Evolutionary conservation across 305 asterid genomes (phyloP).

Genomic region (Petunia hybrid): DNA sequence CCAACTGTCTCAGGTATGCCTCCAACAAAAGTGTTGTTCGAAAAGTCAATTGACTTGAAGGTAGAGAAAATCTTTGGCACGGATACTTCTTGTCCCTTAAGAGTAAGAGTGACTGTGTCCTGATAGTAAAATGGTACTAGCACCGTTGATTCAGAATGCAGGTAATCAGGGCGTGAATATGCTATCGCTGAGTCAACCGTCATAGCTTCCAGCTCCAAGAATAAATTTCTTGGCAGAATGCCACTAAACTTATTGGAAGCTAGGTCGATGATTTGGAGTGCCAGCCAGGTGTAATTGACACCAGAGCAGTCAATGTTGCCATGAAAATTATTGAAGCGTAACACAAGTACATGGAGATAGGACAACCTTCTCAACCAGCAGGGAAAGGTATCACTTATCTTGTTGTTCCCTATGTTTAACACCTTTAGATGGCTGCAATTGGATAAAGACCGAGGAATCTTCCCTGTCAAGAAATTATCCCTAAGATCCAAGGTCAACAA

Average conservation of each 20-base stretch:
- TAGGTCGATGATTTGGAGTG: constrained; percentile 36
- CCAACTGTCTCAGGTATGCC: constrained; percentile 30
- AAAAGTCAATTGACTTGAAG: constrained; percentile 28
- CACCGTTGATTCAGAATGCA: background rate
- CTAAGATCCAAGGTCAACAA: constrained; percentile 24
- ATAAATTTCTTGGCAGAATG: constrained; percentile 1
- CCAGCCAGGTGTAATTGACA: constrained; percentile 15
- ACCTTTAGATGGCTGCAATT: constrained; percentile 30
- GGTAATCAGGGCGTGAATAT: background rate
- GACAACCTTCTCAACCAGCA: constrained; percentile 29
- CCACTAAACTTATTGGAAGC: constrained; percentile 39
- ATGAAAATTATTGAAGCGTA: constrained; percentile 29
- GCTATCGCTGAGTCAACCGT: background rate
- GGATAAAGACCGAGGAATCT: constrained; percentile 27
- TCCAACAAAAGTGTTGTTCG: constrained; percentile 26
- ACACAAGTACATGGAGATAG: constrained; percentile 12
- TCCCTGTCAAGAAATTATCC: constrained; percentile 25
- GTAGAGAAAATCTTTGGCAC: background rate
- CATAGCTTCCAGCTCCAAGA: constrained; percentile 31
- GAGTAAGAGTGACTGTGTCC: background rate
- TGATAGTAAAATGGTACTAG: background rate
- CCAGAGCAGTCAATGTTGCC: constrained; percentile 27
- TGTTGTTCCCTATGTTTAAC: constrained; percentile 31
- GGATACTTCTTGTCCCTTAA: constrained; percentile 25
- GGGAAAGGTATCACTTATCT: constrained; percentile 20